A percentile compares a stretch with the other conserved stretches of the same genome.
phyloP scores from a whole-genome alignment of 2,329 filamentous ascomycete genomes.

The Ophiosphaerella herpotricha region DNA sequence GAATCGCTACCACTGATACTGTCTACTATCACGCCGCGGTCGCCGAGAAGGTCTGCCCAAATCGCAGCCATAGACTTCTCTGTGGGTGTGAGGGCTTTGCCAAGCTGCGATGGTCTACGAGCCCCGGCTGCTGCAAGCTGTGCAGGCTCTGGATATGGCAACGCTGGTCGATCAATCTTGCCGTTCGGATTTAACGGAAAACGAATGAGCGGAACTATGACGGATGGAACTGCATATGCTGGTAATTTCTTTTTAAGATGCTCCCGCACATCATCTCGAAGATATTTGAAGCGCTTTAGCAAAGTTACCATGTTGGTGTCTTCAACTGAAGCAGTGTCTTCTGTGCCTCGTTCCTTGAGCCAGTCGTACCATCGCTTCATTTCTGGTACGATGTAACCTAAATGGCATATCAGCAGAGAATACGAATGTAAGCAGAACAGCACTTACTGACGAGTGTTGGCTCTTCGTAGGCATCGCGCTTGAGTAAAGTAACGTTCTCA shows the following conservation, averaged over 20 bases:
- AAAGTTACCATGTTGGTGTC: slow-evolving; percentile 58
- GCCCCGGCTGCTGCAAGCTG: slow-evolving; percentile 64
- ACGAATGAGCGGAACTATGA: slow-evolving; percentile 72
- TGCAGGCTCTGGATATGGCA: slow-evolving; percentile 79
- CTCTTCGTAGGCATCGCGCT: slow-evolving; percentile 84
- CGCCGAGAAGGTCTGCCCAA: slow-evolving; percentile 72
- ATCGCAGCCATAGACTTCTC: slow-evolving; percentile 70
- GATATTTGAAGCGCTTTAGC: slow-evolving; percentile 64
- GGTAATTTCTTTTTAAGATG: slow-evolving; percentile 74
- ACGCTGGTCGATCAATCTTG: slow-evolving; percentile 77
- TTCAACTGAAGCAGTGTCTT: slow-evolving; percentile 46
- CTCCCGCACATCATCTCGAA: slow-evolving; percentile 66
- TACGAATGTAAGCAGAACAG: neutral
- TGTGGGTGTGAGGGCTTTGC: slow-evolving; percentile 58
- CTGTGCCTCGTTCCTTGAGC: slow-evolving; percentile 55
- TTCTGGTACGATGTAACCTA: slow-evolving; percentile 80
- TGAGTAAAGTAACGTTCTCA: slow-evolving; percentile 84
- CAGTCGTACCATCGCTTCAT: slow-evolving; percentile 73
- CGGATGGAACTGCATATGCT: slow-evolving; percentile 73
- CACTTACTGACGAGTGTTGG: slow-evolving; percentile 73
- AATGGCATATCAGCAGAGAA: slow-evolving; percentile 1
- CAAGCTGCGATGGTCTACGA: slow-evolving; percentile 50
- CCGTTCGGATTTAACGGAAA: slow-evolving; percentile 68
- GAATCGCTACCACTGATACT: slow-evolving; percentile 66
- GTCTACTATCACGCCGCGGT: slow-evolving; percentile 65